Conservation (phyloP, 345 rosid genomes). For the Psidium guajava region DNA sequence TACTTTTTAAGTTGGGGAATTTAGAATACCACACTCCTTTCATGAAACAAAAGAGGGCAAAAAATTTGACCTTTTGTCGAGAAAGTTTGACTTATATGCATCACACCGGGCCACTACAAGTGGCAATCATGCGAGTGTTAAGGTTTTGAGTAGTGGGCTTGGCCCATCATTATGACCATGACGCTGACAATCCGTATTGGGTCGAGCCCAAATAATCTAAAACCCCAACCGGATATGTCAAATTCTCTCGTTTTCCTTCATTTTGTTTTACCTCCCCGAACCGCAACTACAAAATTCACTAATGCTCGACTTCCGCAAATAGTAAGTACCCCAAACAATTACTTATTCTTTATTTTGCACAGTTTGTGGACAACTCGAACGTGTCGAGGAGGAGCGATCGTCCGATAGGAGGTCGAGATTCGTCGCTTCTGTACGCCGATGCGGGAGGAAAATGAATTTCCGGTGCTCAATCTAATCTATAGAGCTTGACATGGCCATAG, state of each 20-base stretch:
- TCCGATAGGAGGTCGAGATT: background rate
- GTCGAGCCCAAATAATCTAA: background rate
- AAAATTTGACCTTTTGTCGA: fast-evolving
- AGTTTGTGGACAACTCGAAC: background rate
- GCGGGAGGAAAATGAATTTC: background rate
- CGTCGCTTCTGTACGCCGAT: background rate
- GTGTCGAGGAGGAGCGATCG: fast-evolving
- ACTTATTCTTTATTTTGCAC: background rate
- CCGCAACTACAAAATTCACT: background rate
- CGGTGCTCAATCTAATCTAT: background rate
- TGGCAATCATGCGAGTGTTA: background rate
- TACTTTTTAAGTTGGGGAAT: no score
- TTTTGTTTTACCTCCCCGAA: background rate
- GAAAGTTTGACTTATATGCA: background rate
- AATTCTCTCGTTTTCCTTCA: background rate
- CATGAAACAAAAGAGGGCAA: fast-evolving
- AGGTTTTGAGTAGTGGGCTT: background rate
- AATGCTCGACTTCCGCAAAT: background rate
- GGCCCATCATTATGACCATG: background rate
- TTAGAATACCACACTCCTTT: fast-evolving
- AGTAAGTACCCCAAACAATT: background rate
- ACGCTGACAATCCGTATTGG: background rate
- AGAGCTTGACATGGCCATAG: background rate
- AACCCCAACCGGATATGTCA: background rate
- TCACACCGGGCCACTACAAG: background rate